phyloP scores from a whole-genome alignment of 129 eudicot genomes.

The Flaveria robusta region DNA sequence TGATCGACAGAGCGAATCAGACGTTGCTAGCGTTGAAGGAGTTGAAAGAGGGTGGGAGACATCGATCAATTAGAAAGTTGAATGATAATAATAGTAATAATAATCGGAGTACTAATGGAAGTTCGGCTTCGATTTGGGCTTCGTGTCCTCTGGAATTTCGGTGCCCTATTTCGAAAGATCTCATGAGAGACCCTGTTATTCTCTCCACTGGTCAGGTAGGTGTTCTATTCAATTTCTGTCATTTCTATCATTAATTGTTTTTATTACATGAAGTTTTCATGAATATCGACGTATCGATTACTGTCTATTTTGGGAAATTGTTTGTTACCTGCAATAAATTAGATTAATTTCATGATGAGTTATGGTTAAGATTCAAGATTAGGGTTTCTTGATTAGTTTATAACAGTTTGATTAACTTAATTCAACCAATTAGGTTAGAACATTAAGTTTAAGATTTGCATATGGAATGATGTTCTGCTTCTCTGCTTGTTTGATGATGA shows the following conservation, averaged over 20 bases:
- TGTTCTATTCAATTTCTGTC: not conserved
- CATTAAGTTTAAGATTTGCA: not conserved
- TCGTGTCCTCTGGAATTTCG: slow-evolving; percentile 64
- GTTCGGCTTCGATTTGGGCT: slow-evolving; percentile 30
- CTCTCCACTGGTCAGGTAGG: slow-evolving; percentile 87
- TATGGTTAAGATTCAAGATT: not conserved
- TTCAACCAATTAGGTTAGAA: not conserved
- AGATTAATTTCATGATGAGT: not conserved
- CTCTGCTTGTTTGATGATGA: not conserved
- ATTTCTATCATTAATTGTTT: not conserved
- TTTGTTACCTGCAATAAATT: not conserved
- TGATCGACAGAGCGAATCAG: slow-evolving; percentile 65
- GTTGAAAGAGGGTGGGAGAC: slow-evolving; percentile 43
- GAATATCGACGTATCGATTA: not conserved
- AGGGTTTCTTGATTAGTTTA: not conserved
- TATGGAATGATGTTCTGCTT: not conserved
- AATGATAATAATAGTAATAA: not conserved
- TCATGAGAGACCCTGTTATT: slow-evolving; percentile 93
- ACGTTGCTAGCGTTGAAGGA: slow-evolving; percentile 57
- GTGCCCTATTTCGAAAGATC: slow-evolving; percentile 86
- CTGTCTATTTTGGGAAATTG: not conserved
- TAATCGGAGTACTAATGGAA: slow-evolving; percentile 16
- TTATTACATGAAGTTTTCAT: no score
- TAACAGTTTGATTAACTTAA: not conserved
- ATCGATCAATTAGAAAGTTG: slow-evolving; percentile 35